Base-by-base conservation (phyloP, 805 yeast genomes). In the Lachancea kluyveri region DNA sequence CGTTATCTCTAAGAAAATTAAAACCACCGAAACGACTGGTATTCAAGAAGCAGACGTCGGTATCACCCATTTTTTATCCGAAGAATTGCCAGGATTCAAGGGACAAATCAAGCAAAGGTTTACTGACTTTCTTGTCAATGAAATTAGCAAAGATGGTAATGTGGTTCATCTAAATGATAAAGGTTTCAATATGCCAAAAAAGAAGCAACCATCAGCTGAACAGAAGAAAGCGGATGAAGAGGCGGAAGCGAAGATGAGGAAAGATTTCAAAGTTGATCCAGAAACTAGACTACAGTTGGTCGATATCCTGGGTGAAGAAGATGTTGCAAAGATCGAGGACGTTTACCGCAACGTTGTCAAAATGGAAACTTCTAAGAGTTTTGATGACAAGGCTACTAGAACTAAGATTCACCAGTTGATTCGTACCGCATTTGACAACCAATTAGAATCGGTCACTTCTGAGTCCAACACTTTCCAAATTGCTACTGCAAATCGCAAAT, bases 121-220 rank as follows among this genome's bases (percentile, higher is more conserved):
- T 59, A 79, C 95, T 8, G 99, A 92, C 54, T 92, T 92, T 54
- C 69, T 85, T 52, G 99, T 92, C 26, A 85, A 87, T 57, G 99
- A 92, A 57, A 80, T 92, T 35, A 80, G 68, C 39, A 45, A 60
- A 18, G 60, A 72, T 14, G 94, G 84, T 1, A 59, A 72, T 2
- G 95, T 87, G 2, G 71, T 88, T 8, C 88, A 79, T 54, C 65
- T 92, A 40, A 54, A 61, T 7, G 95, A 88, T 48, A 72, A 75
- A 33, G 96, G 96, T 4, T 62, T 80, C 26, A 65, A 68, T 60
- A 59, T 68, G 67, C 56, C 75, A 64, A 46, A 64, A 67, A 46
- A 67, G 66, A 46, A 52, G 57, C 42, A 73, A 63, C 45, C 60
- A 59, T 41, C 55, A 59, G 48, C 62, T 50, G 50, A 60, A 54